Conservation (phyloP, 2,329 filamentous ascomycete genomes). For the Alternaria consortialis region DNA sequence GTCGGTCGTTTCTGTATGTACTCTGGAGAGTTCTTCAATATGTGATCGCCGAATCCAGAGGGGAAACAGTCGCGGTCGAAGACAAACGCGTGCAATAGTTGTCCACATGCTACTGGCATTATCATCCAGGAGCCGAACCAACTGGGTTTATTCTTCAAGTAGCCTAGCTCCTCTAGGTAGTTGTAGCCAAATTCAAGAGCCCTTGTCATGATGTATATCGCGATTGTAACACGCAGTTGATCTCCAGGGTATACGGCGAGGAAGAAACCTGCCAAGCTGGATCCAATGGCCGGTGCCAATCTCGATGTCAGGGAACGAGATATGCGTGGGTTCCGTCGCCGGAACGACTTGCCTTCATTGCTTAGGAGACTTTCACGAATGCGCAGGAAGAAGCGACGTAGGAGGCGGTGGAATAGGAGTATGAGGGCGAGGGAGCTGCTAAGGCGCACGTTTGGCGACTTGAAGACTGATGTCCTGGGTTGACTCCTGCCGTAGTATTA, state of each 20-base stretch:
- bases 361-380: constrained; percentile 81
- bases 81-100: constrained; percentile 61
- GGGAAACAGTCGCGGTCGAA: constrained; percentile 63
- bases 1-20: constrained; percentile 80
- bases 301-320: constrained; percentile 79
- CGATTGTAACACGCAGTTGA: constrained; percentile 78
- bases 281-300: constrained; percentile 88
- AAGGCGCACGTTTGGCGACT: constrained; percentile 75
- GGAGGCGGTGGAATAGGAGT: constrained; percentile 84
- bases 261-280: constrained; percentile 83
- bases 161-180: constrained; percentile 74
- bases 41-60: constrained; percentile 70
- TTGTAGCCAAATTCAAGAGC: constrained; percentile 90
- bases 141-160: constrained; percentile 74
- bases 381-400: constrained; percentile 88
- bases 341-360: constrained; percentile 81
- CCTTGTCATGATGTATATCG: constrained; percentile 82
- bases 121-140: constrained; percentile 63
- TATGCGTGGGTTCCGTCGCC: constrained; percentile 80
- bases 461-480: constrained; percentile 53
- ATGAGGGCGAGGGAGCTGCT: constrained; percentile 86
- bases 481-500: constrained; percentile 40
- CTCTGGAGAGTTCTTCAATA: constrained; percentile 73
- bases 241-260: constrained; percentile 77
- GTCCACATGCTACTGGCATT: constrained; percentile 60